Conservation (phyloP, 2,329 filamentous ascomycete genomes). For the Lecanicillium sp. region DNA sequence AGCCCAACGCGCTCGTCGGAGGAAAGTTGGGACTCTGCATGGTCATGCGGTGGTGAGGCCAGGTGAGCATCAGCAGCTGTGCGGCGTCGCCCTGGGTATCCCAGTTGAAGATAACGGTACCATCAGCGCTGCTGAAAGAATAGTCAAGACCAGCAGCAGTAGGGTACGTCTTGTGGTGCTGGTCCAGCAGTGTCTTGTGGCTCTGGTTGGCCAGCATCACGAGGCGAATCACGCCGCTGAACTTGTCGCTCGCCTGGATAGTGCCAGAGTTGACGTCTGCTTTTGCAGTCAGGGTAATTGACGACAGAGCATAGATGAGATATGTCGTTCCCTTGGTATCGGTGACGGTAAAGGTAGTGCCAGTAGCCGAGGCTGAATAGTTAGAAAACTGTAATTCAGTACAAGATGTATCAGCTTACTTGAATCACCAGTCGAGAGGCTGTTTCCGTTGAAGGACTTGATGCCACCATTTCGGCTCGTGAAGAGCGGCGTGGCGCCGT, state of each 20-base stretch:
- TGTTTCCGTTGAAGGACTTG: conserved; percentile 19
- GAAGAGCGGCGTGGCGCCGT: conserved; percentile 17
- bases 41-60: conserved; percentile 20
- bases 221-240: conserved; percentile 19
- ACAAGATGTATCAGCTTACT: too few species aligned
- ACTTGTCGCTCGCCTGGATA: conserved; percentile 16
- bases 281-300: conserved; percentile 19
- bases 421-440: conserved; percentile 16
- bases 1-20: conserved; percentile 16
- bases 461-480: conserved; percentile 18
- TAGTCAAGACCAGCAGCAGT: conserved; percentile 18
- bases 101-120: conserved; percentile 20
- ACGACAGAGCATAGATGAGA: conserved; percentile 19
- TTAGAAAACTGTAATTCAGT: too few species aligned
- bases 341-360: conserved; percentile 20
- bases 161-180: conserved; percentile 20
- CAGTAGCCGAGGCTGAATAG: conserved; percentile 18
- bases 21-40: conserved; percentile 19
- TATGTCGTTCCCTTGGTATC: conserved; percentile 19
- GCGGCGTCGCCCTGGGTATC: conserved; percentile 17
- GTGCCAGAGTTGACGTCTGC: conserved; percentile 16
- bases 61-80: conserved; percentile 21
- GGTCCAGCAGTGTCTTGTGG: conserved; percentile 20
- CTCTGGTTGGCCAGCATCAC: conserved; percentile 18
- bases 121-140: conserved; percentile 17